Conservation (phyloP, 2,329 filamentous ascomycete species). For the Aureobasidium sp. region DNA sequence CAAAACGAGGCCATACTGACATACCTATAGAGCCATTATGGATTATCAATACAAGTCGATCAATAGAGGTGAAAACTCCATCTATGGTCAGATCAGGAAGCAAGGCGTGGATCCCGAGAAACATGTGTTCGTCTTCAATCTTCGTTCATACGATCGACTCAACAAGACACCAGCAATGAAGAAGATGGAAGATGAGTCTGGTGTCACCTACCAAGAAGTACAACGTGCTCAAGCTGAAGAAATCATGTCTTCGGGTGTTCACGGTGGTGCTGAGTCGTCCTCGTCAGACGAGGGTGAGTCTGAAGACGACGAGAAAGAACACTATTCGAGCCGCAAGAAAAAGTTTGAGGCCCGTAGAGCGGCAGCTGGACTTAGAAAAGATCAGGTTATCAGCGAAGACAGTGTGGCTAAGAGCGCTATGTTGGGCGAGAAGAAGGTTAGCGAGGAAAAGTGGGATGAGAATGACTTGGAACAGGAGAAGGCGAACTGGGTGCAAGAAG, state of each 20-base stretch:
- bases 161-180: conserved; percentile 71
- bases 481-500: conserved; percentile 87
- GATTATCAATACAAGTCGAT: conserved; percentile 98
- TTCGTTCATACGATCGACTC: conserved; percentile 85
- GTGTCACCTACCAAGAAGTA: conserved; percentile 76
- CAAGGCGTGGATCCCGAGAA: conserved; percentile 71
- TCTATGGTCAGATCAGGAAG: conserved; percentile 68
- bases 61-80: conserved; percentile 82
- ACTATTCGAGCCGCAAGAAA: conserved; percentile 37
- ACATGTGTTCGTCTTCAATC: conserved; percentile 89
- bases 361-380: conserved; percentile 29
- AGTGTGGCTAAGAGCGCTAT: conserved; percentile 74
- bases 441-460: conserved; percentile 71
- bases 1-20: neutral
- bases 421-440: conserved; percentile 57
- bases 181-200: conserved; percentile 71
- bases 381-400: conserved; percentile 49
- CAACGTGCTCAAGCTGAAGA: conserved; percentile 85
- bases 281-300: conserved; percentile 23
- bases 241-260: conserved; percentile 69
- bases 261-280: conserved; percentile 45
- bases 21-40: conserved; percentile 69
- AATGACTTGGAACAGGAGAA: conserved; percentile 57
- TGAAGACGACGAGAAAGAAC: conserved; percentile 29
- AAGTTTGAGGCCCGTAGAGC: conserved; percentile 40